phyloP scores from a whole-genome alignment of 495 filamentous ascomycete species.

The Aspergillus homomorphus region DNA sequence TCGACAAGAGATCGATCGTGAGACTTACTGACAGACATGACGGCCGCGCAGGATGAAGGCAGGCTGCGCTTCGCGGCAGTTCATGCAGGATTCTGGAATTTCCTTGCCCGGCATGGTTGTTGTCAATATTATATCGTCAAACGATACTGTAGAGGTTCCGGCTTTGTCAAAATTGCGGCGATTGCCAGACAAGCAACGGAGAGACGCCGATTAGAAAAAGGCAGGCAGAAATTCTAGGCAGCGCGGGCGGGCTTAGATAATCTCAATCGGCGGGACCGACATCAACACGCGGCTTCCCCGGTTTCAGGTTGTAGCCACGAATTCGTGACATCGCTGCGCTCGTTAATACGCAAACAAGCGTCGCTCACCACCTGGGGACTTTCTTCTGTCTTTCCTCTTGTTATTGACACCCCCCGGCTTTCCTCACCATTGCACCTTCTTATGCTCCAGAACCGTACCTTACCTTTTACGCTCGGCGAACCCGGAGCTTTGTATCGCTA shows the following conservation, averaged over 20 bases:
- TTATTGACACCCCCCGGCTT: not conserved
- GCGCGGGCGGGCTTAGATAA: slow-evolving; percentile 30
- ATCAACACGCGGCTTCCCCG: slow-evolving; percentile 36
- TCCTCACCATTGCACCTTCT: slow-evolving; percentile 3
- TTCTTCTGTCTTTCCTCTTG: not conserved
- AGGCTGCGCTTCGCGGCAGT: slow-evolving; percentile 41
- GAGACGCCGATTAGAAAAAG: slow-evolving; percentile 16
- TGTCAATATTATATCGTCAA: not conserved
- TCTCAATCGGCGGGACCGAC: slow-evolving; percentile 15
- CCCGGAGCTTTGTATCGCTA: slow-evolving; percentile 23
- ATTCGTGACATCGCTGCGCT: slow-evolving; percentile 15
- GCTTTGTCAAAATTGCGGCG: not conserved
- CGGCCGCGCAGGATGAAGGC: slow-evolving; percentile 41
- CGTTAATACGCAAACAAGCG: not conserved
- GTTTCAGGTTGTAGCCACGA: slow-evolving; percentile 27
- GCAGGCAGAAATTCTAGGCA: slow-evolving; percentile 23
- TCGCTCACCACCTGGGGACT: not conserved
- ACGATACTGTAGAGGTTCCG: not conserved
- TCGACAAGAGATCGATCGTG: slow-evolving; percentile 3
- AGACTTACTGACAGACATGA: slow-evolving; percentile 46
- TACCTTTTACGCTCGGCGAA: slow-evolving; percentile 17
- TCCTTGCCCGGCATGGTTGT: slow-evolving; percentile 45
- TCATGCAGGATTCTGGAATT: slow-evolving; percentile 30
- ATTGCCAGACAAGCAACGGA: slow-evolving; percentile 14
- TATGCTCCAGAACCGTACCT: slow-evolving; percentile 13